Conservation (phyloP, 306 rosid genomes). For the Casuarina glauca region DNA sequence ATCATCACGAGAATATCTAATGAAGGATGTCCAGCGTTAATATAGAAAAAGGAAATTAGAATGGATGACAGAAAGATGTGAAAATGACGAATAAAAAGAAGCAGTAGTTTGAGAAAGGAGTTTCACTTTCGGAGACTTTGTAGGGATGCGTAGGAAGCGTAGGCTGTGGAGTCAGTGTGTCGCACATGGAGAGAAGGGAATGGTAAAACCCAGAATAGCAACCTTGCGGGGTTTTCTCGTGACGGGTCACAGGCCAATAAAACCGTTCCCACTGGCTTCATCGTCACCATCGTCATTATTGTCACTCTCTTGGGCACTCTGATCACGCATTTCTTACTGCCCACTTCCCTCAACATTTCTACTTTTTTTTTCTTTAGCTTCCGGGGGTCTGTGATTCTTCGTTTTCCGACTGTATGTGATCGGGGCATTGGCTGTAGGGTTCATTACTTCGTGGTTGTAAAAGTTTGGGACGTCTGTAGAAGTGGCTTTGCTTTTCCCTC, state of each 20-base stretch:
- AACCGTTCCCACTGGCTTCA: not conserved
- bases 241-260: conserved; percentile 18
- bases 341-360: not conserved
- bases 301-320: conserved; percentile 1
- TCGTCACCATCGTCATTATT: not conserved
- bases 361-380: not conserved
- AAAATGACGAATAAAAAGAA: too few relatives aligned
- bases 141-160: not conserved
- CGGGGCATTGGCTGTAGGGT: conserved; percentile 5
- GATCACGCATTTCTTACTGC: not conserved
- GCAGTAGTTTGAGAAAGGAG: not conserved
- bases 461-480: conserved; percentile 20
- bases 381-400: not conserved
- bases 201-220: not conserved
- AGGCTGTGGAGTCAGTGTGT: not conserved
- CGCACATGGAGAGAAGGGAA: not conserved
- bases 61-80: too few relatives aligned
- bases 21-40: too few relatives aligned
- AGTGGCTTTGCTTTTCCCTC: conserved; percentile 10
- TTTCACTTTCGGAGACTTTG: not conserved
- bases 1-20: too few relatives aligned
- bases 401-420: conserved; percentile 7
- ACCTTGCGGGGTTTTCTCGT: conserved; percentile 19
- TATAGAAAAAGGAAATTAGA: too few relatives aligned
- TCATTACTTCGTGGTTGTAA: not conserved